Evolutionary conservation across 2,329 filamentous ascomycete genomes (phyloP), one percentile per base, ranked within the genome.

Genomic region (Cucurbitaria berberidis): DNA sequence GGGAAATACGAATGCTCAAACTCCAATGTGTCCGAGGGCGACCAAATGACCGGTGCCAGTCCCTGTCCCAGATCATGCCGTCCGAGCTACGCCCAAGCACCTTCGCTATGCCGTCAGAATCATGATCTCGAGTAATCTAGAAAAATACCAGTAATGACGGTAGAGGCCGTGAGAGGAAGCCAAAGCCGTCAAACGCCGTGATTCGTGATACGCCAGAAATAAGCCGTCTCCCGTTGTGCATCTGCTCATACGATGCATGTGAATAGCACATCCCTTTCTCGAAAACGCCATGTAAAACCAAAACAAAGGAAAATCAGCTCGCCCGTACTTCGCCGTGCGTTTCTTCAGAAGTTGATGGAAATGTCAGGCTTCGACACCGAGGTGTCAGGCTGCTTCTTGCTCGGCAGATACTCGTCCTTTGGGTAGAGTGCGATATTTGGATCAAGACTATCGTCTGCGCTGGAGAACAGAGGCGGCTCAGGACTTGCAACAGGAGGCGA

Each of bases 31-130:
- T 34, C 30, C 15, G 30, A 34, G 13, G 30, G 5, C 11, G 4
- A 34, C 30, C 30, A 16, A 10, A 34, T n/a, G 30, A 34, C 15
- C 30, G 15, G 16, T 34, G 30, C 30, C 16, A 34, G 5, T 30
- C 29, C 26, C 10, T 27, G 10, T 13, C 30, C 13, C 30, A 16
- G n/a, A 6, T 15, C 15, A 34, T 34, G 30, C 30, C 30, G 5
- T 34, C 30, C 13, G 13, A 39, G 35, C 3, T 2, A 38, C 53
- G 34, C 58, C 62, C 22, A 47, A 57, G 53, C 60, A 50, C 58
- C 59, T 40, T 53, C 57, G 62, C 62, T 64, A 63, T 64, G 57
- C 62, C 57, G 27, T 49, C 45, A 49, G 51, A 26, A 35, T 34
- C 30, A 34, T 34, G 30, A 34, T 34, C 5, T 34, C 30, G 30